Evolutionary conservation across 1,139 yeast species (phyloP), one percentile per base, ranked within the genome.

Genomic region (Debaryomyces robertsiae): DNA sequence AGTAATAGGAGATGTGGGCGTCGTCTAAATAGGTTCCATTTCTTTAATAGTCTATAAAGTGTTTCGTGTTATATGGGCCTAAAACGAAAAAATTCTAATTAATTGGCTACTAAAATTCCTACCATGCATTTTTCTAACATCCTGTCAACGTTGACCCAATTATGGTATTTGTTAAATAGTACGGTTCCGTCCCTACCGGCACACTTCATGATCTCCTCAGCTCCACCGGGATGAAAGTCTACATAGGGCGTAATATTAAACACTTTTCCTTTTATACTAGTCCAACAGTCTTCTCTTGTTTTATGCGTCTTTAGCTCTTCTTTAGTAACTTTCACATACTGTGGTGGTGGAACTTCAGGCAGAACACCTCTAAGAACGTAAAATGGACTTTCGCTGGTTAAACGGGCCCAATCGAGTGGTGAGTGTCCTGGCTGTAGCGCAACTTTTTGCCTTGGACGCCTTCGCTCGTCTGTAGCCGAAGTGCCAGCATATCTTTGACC

Each of bases 171-270:
- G 61, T 82, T 81, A 55, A 93, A 93, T 47, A 88, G 55, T n/a
- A 64, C 53, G 1, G 96, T 89, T 1, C 94, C 95, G 57, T 91
- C 97, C 45, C 73, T 72, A 0, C 97, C 97, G 0, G 95, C 95
- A 53, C 87, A 79, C 43, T 81, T 78, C 79, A 87, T 70, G 33
- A 93, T 66, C 54, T 90, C 90, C 5, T 78, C 81, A 2, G 73
- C 82, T 1, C 98, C 98, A 17, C 98, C 98, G 0, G 98, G 98
- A 53, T 93, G 98, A 60, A 83, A 93, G 42, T 79, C 71, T 25
- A 93, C 61, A 60, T 93, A 93, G 7, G 87, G 82, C 0, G 96
- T 82, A 23, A 93, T 72, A 55, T 91, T 88, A 65, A 86, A 93
- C 2, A 93, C 95, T 52, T 80, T 84, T 1, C 93, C 91, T 38